A percentile compares a stretch with the other conserved stretches of the same genome.
Conservation (phyloP, 2,329 filamentous ascomycete species). For the Penicillium capsulatum region DNA sequence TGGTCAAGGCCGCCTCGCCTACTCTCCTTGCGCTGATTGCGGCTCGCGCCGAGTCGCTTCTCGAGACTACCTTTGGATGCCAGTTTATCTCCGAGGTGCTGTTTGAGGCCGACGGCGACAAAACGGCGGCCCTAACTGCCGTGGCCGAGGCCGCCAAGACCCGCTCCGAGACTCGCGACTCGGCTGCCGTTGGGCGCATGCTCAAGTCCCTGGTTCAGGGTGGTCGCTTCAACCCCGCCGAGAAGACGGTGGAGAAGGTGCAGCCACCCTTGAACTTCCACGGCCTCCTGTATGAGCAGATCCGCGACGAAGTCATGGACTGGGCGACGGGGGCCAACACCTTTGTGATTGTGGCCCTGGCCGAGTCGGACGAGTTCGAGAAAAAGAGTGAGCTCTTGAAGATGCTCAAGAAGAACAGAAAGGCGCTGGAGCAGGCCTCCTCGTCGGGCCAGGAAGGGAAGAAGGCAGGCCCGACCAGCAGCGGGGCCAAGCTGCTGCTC, state of each 20-base stretch:
- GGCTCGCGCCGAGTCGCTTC: slow-evolving; percentile 62
- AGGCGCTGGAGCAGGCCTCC: slow-evolving; percentile 59
- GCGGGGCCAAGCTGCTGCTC: slow-evolving; percentile 42
- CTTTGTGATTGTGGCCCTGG: slow-evolving; percentile 76
- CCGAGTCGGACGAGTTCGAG: slow-evolving; percentile 70
- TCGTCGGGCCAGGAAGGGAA: slow-evolving; percentile 51
- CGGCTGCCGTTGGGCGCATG: slow-evolving; percentile 70
- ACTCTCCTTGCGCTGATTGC: slow-evolving; percentile 70
- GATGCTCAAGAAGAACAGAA: slow-evolving; percentile 68
- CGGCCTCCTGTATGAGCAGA: slow-evolving; percentile 72
- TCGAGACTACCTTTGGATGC: slow-evolving; percentile 74
- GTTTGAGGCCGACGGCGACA: slow-evolving; percentile 70
- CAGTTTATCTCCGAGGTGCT: slow-evolving; percentile 82
- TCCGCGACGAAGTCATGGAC: slow-evolving; percentile 66
- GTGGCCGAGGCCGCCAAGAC: slow-evolving; percentile 49
- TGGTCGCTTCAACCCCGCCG: slow-evolving; percentile 73
- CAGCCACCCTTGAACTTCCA: slow-evolving; percentile 78
- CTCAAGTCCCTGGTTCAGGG: slow-evolving; percentile 88
- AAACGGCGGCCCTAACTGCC: slow-evolving; percentile 67
- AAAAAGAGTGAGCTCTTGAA: slow-evolving; percentile 64
- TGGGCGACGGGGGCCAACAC: slow-evolving; percentile 87
- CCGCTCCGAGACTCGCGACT: slow-evolving; percentile 52
- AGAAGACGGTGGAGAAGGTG: slow-evolving; percentile 65
- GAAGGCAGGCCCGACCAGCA: slow-evolving; percentile 42
- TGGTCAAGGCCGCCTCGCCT: slow-evolving; percentile 69